A percentile compares a stretch with the other conserved stretches of the same genome.
These are phyloP conservation scores for Saccharomyces hybrid DNA, from an alignment of 1,139 yeast species.

Conservation along the genomic window DNA sequence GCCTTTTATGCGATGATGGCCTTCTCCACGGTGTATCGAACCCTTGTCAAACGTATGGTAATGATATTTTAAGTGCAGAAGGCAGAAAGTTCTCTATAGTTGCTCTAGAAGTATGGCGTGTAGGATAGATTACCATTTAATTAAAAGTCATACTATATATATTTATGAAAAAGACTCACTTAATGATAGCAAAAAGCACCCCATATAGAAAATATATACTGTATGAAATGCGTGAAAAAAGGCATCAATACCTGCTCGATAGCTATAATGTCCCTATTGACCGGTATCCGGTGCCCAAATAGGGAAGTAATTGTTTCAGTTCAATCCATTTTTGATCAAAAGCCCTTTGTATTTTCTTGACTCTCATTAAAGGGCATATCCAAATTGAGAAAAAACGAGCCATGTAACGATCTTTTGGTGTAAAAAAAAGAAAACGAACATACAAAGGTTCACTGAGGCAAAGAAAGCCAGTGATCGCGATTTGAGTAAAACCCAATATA, in stretches of 20 bases:
- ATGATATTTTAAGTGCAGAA: slow-evolving; percentile 61
- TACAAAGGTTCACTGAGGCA: neutral
- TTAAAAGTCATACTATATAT: neutral
- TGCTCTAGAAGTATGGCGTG: slow-evolving; percentile 82
- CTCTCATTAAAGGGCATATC: too few species aligned
- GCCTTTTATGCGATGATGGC: slow-evolving; percentile 77
- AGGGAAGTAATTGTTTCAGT: too few species aligned
- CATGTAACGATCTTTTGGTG: too few species aligned
- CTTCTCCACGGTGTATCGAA: slow-evolving; percentile 70
- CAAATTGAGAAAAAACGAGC: too few species aligned
- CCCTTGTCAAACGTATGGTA: slow-evolving; percentile 80
- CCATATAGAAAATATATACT: too few species aligned
- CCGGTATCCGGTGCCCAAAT: too few species aligned
- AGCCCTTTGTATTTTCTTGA: too few species aligned
- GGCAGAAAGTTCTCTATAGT: slow-evolving; percentile 62
- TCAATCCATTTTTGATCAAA: too few species aligned
- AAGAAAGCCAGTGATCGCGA: neutral
- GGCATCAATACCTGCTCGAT: too few species aligned
- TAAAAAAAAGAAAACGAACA: neutral
- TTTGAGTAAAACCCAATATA: neutral
- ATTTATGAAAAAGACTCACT: neutral
- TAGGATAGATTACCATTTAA: slow-evolving; percentile 34
- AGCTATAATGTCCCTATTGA: too few species aligned
- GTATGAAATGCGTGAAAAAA: neutral
- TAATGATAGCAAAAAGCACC: neutral